A percentile compares a stretch with the other conserved stretches of the same genome.
Evolutionary conservation across 805 yeast species (phyloP).

Genomic region (Starmerella powellii): DNA sequence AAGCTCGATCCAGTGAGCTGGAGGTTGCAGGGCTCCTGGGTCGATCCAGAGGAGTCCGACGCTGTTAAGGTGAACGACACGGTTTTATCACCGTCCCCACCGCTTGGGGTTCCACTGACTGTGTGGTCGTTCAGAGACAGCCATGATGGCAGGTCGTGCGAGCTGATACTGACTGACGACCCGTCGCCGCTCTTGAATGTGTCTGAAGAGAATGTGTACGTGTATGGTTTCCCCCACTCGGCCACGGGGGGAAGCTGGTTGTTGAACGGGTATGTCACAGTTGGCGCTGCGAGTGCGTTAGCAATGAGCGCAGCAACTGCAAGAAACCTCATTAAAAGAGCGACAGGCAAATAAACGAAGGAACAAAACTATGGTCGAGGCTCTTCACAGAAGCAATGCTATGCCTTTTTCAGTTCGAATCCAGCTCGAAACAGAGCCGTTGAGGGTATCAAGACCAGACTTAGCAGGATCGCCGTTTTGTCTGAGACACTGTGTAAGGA

Average conservation of each 20-base stretch:
- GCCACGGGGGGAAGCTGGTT: conserved; percentile 86
- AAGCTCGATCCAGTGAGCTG: conserved; percentile 49
- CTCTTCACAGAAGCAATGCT: no score
- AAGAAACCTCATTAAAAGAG: background rate
- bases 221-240: conserved; percentile 47
- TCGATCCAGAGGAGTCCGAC: conserved; percentile 43
- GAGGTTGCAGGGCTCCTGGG: conserved; percentile 42
- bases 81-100: conserved; percentile 34
- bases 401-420: no score
- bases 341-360: no score
- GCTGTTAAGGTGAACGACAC: conserved; percentile 46
- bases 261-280: conserved; percentile 61
- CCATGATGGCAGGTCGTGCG: conserved; percentile 62
- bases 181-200: conserved; percentile 43
- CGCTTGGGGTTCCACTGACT: conserved; percentile 53
- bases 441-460: no score
- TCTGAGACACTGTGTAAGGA: background rate
- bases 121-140: conserved; percentile 57
- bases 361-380: no score
- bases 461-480: no score
- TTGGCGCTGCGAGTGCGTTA: conserved; percentile 29
- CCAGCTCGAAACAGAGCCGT: no score
- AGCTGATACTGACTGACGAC: conserved; percentile 40
- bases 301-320: conserved; percentile 3
- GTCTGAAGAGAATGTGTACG: conserved; percentile 54